Evolutionary conservation across 1,284 basidiomycete genomes (phyloP), one percentile per base, ranked within the genome.

Genomic region (Boletellus sp.): DNA sequence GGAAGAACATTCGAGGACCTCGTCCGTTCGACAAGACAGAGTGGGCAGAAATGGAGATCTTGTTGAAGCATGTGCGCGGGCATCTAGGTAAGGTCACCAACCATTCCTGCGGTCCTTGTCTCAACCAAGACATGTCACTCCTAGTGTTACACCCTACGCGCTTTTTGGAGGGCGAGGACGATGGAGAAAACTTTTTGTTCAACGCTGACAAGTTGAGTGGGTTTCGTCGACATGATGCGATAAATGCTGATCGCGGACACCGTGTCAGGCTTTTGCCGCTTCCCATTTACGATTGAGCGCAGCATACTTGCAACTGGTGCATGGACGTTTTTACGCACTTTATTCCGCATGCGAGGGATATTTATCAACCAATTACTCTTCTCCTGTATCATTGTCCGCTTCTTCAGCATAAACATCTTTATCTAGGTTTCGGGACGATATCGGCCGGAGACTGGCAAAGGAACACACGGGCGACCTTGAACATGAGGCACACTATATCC

Each of bases 131-230:
- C 18, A 6, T 43, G 16, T 30, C 30, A 30, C 13, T 12, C 2
- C 45, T 55, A 91, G 93, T 95, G 19, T 53, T 91, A 21, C 91
- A 90, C 67, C 85, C 93, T 0, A 90, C 78, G 22, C 82, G 85
- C 5, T 94, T 95, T 73, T 64, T 96, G 50, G 92, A 94, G 70
- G 89, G 83, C 16, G 92, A 94, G 69, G 91, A 93, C 66, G 76
- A 83, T 4, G 82, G 85, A 4, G 87, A 92, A 60, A 93, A 95
- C 66, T 96, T 97, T 76, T 73, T 97, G 58, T 95, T 94, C 72
- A 91, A 91, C 64, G 82, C 91, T 38, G 93, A 96, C 67, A 81
- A 85, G 81, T 87, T 16, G 58, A 55, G 76, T 63, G 18, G 12
- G 5, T 50, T 55, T 36, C 46, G 22, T 48, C 24, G 45, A n/a